These are phyloP conservation scores for Citrus mangshanensis DNA, from an alignment of 345 rosid species.

Conservation along the genomic window DNA sequence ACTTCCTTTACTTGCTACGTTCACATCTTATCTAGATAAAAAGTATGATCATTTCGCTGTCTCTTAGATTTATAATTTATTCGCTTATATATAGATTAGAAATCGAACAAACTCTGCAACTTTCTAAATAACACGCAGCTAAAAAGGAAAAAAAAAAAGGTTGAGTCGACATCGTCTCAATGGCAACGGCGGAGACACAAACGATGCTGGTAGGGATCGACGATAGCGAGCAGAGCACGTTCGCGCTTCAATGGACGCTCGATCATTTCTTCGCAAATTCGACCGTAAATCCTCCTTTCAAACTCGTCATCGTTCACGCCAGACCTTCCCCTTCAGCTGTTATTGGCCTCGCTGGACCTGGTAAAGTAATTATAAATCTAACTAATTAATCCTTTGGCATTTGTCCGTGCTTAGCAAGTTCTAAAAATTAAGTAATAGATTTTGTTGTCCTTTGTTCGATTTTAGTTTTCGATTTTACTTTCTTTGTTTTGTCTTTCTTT, in stretches of 20 bases:
- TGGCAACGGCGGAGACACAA: slow-evolving; percentile 47
- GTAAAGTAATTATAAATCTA: slow-evolving; percentile 16
- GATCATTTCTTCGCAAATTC: slow-evolving; percentile 68
- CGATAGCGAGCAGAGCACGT: slow-evolving; percentile 66
- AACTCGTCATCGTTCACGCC: slow-evolving; percentile 74
- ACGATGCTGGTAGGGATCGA: slow-evolving; percentile 62
- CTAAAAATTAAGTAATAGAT: no score
- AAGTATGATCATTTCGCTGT: no score
- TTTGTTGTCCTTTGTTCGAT: background rate
- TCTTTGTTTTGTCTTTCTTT: background rate
- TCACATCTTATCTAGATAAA: no score
- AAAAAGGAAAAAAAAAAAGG: no score
- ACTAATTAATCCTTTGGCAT: background rate
- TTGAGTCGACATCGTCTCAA: background rate
- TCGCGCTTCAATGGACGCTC: slow-evolving; percentile 87
- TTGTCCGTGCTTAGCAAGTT: background rate
- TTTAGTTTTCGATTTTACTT: no score
- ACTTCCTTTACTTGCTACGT: no score
- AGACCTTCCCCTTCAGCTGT: slow-evolving; percentile 64
- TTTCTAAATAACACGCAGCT: no score
- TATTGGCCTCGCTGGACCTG: slow-evolving; percentile 82
- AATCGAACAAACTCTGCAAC: no score
- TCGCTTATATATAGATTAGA: no score
- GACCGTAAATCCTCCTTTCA: slow-evolving; percentile 56
- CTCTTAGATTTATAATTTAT: no score